Conservation (phyloP, 2,329 filamentous ascomycete species). For the Tolypocladium tundrense region DNA sequence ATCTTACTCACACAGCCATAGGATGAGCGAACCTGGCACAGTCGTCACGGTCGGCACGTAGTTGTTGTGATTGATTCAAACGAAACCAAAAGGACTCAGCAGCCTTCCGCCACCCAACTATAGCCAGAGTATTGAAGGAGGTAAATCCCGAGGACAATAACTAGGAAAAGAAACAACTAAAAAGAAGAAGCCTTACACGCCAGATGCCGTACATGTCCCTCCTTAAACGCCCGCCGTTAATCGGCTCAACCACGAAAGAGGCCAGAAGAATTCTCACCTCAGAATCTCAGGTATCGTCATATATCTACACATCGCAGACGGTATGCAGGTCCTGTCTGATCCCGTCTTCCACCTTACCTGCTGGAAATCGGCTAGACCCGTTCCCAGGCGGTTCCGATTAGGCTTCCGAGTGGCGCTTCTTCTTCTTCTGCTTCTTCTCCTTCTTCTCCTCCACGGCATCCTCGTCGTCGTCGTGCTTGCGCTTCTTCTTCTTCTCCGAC, state of each 20-base stretch:
- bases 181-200: slow-evolving; percentile 19
- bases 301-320: slow-evolving; percentile 10
- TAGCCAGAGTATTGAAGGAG: not conserved
- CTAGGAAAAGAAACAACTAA: slow-evolving; percentile 1
- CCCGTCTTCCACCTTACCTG: slow-evolving; percentile 1
- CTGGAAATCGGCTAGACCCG: not conserved
- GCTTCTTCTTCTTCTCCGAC: slow-evolving; percentile 52
- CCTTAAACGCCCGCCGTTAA: slow-evolving; percentile 21
- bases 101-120: not conserved
- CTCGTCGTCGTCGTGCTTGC: slow-evolving; percentile 58
- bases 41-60: not conserved
- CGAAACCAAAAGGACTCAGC: not conserved
- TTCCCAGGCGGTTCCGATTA: slow-evolving; percentile 4
- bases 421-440: slow-evolving; percentile 45
- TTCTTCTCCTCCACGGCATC: slow-evolving; percentile 49
- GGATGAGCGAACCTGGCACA: not conserved
- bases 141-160: slow-evolving; percentile 1
- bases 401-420: slow-evolving; percentile 28
- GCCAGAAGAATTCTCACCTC: slow-evolving; percentile 11
- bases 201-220: slow-evolving; percentile 17
- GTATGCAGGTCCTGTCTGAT: slow-evolving; percentile 4
- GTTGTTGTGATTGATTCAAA: not conserved
- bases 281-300: slow-evolving; percentile 20
- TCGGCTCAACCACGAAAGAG: slow-evolving; percentile 15
- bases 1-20: not conserved